Conservation (phyloP, 768 basidiomycete species). For the Mycena filopes region DNA sequence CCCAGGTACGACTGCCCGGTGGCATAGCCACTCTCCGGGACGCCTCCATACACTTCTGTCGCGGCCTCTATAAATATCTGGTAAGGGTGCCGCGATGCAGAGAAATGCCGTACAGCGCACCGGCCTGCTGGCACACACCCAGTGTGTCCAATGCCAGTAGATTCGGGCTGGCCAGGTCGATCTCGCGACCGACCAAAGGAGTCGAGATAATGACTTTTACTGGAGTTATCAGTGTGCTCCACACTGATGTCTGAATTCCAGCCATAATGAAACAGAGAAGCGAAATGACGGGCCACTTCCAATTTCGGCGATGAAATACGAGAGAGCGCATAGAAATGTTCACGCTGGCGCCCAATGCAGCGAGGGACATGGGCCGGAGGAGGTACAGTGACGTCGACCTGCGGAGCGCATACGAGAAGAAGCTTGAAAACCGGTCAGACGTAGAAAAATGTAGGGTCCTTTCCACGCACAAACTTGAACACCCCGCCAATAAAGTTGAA, state of each 20-base stretch:
- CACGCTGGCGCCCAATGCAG: constrained; percentile 7
- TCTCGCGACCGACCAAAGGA: constrained; percentile 7
- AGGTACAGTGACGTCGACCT: constrained; percentile 15
- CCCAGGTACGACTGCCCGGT: constrained; percentile 15
- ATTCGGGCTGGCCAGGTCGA: constrained; percentile 17
- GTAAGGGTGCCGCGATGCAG: not conserved
- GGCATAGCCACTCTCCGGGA: constrained; percentile 22
- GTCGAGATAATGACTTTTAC: constrained; percentile 7
- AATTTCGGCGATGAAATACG: constrained; percentile 16
- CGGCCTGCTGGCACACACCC: not conserved
- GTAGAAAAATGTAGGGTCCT: not conserved
- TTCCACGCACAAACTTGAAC: constrained; percentile 14
- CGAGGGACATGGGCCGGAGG: constrained; percentile 14
- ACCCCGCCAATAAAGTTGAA: constrained; percentile 6
- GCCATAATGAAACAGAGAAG: constrained; percentile 8
- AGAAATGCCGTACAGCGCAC: not conserved
- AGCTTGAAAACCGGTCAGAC: not conserved
- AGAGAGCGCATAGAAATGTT: constrained; percentile 14
- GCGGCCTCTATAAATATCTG: not conserved
- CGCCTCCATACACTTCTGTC: constrained; percentile 17
- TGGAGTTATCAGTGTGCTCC: constrained; percentile 17
- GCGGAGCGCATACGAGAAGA: constrained; percentile 21
- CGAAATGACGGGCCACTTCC: constrained; percentile 19
- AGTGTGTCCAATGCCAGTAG: not conserved
- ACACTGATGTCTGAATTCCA: constrained; percentile 22